phyloP scores from a whole-genome alignment of 1,284 basidiomycete species.

The Grifola frondosa region DNA sequence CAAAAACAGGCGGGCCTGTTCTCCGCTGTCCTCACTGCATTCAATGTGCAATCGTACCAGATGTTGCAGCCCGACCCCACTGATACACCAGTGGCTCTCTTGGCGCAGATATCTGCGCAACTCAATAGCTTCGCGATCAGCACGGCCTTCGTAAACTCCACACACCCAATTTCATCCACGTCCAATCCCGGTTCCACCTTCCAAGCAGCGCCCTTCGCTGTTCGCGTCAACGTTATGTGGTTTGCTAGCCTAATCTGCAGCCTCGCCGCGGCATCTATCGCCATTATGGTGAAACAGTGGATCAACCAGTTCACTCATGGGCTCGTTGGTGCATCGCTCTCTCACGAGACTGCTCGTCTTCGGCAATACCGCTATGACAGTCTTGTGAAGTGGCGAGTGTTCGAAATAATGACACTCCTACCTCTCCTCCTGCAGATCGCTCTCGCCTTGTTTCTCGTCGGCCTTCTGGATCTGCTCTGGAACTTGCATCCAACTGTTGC shows the following conservation, averaged over 20 bases:
- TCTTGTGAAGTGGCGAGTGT: conserved; percentile 9
- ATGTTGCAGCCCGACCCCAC: conserved; percentile 13
- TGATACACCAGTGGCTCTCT: conserved; percentile 6
- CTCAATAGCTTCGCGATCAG: conserved; percentile 2
- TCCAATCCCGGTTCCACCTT: neutral
- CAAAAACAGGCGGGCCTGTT: conserved; percentile 13
- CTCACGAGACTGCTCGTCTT: conserved; percentile 8
- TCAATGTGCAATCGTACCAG: conserved; percentile 15
- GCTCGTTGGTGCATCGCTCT: neutral
- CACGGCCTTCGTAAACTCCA: conserved; percentile 10
- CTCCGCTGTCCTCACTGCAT: conserved; percentile 14
- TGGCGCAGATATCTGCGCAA: conserved; percentile 1
- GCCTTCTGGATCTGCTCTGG: conserved; percentile 10
- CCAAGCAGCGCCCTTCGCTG: conserved; percentile 24
- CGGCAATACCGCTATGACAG: conserved; percentile 8
- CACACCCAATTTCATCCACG: neutral
- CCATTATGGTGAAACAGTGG: conserved; percentile 20
- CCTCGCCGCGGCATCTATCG: conserved; percentile 37
- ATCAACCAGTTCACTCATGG: conserved; percentile 7
- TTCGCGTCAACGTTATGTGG: conserved; percentile 64
- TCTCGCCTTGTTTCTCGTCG: conserved; percentile 11
- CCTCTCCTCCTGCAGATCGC: conserved; percentile 13
- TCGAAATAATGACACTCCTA: conserved; percentile 5
- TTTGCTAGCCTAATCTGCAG: conserved; percentile 67
- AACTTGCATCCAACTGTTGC: conserved; percentile 7